Evolutionary conservation across 2,329 filamentous ascomycete species (phyloP).

Genomic region (Talaromyces sp.): DNA sequence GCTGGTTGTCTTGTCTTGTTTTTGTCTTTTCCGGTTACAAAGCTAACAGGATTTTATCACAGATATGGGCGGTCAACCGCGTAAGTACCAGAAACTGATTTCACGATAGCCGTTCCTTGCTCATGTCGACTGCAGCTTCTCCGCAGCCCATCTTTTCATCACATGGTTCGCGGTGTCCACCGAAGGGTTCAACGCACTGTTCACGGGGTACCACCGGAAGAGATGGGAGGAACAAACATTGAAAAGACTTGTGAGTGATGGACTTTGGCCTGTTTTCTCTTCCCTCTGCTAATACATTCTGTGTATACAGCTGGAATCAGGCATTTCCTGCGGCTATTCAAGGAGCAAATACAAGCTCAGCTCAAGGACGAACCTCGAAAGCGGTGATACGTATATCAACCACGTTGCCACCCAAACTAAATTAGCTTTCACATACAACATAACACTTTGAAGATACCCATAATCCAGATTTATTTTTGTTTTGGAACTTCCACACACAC

Average conservation of each 20-base stretch:
- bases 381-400: slow-evolving; percentile 18
- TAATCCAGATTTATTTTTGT: neutral
- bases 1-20: neutral
- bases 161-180: slow-evolving; percentile 40
- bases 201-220: slow-evolving; percentile 39
- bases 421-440: neutral
- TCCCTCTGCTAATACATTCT: neutral
- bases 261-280: neutral
- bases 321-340: slow-evolving; percentile 36
- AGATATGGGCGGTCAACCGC: slow-evolving; percentile 35
- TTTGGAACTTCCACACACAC: neutral
- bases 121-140: slow-evolving; percentile 30
- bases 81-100: slow-evolving; percentile 22
- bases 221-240: slow-evolving; percentile 40
- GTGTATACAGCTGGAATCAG: slow-evolving; percentile 22
- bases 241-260: slow-evolving; percentile 28
- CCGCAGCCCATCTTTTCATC: slow-evolving; percentile 40
- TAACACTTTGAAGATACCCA: neutral
- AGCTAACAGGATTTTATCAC: neutral
- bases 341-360: slow-evolving; percentile 40
- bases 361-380: slow-evolving; percentile 33
- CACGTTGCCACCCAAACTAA: neutral
- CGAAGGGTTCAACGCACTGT: slow-evolving; percentile 37
- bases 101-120: neutral
- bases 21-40: no score